A percentile compares a stretch with the other conserved stretches of the same genome.
phyloP scores from a whole-genome alignment of 78 protist genomes.

The Cavenderia fasciculata region DNA sequence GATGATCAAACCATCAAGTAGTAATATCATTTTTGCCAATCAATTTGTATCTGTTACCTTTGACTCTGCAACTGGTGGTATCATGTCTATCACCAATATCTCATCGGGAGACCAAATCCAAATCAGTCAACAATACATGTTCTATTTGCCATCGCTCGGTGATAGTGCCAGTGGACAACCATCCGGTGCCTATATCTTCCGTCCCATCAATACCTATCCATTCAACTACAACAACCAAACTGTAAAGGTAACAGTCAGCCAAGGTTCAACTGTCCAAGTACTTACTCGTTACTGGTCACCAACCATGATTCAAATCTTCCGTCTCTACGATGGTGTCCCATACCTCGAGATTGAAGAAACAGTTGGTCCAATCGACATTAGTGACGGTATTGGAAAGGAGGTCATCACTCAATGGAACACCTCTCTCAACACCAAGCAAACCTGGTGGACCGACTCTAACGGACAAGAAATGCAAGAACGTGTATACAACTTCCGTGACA shows the following conservation, averaged over 20 bases:
- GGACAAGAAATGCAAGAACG: slow-evolving; percentile 91
- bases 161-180: slow-evolving; percentile 48
- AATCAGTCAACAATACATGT: slow-evolving; percentile 52
- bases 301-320: slow-evolving; percentile 39
- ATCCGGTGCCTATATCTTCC: slow-evolving; percentile 93
- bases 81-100: slow-evolving; percentile 29
- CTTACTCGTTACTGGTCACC: slow-evolving; percentile 32
- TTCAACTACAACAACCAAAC: not conserved
- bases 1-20: not conserved
- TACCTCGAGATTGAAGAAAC: slow-evolving; percentile 71
- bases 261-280: not conserved
- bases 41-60: slow-evolving; percentile 7
- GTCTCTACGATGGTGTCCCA: slow-evolving; percentile 18
- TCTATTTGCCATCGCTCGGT: slow-evolving; percentile 58
- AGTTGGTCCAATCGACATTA: slow-evolving; percentile 83
- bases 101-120: not conserved
- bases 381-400: slow-evolving; percentile 83
- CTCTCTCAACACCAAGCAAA: slow-evolving; percentile 12
- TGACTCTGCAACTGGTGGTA: slow-evolving; percentile 36
- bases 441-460: slow-evolving; percentile 89
- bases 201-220: slow-evolving; percentile 54
- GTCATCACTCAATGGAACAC: slow-evolving; percentile 79
- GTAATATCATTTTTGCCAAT: slow-evolving; percentile 34
- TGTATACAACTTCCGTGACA: slow-evolving; percentile 64
- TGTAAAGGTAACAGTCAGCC: not conserved